Evolutionary conservation across 345 rosid species (phyloP).

Genomic region (Stellera chamaejasme): DNA sequence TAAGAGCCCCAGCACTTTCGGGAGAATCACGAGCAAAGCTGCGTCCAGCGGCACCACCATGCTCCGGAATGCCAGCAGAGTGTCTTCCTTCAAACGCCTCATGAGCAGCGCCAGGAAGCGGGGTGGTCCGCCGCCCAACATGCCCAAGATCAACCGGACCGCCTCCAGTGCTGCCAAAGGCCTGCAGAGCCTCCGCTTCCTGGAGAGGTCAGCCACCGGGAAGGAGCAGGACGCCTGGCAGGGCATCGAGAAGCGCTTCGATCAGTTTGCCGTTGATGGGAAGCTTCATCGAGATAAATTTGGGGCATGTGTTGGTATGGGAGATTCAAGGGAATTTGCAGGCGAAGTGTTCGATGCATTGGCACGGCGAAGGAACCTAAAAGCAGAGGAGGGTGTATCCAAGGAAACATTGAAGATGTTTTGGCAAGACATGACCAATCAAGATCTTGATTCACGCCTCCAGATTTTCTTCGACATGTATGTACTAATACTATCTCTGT

Average conservation of each 20-base stretch:
- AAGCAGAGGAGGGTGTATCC: conserved; percentile 46
- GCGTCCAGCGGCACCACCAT: neutral
- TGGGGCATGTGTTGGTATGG: conserved; percentile 89
- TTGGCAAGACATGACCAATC: conserved; percentile 84
- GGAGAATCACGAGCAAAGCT: neutral
- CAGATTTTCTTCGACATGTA: conserved; percentile 96
- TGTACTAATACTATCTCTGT: neutral
- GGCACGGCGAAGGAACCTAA: conserved; percentile 55
- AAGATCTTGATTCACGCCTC: conserved; percentile 74
- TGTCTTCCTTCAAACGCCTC: conserved; percentile 27
- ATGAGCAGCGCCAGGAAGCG: conserved; percentile 38
- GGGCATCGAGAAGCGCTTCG: conserved; percentile 66
- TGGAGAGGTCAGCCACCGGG: conserved; percentile 67
- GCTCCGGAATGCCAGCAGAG: conserved; percentile 14
- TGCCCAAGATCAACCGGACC: conserved; percentile 35
- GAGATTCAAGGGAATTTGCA: conserved; percentile 82
- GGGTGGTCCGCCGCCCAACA: conserved; percentile 21
- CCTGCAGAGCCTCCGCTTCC: conserved; percentile 70
- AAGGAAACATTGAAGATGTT: conserved; percentile 55
- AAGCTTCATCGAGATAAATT: conserved; percentile 56
- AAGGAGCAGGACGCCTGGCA: conserved; percentile 79
- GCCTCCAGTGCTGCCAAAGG: conserved; percentile 66
- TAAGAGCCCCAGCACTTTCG: neutral
- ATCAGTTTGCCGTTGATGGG: conserved; percentile 52
- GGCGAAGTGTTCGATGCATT: conserved; percentile 69